A percentile compares a stretch with the other conserved stretches of the same genome.
Evolutionary conservation across 805 yeast genomes (phyloP).

Genomic region (Kodamaea sagamina): DNA sequence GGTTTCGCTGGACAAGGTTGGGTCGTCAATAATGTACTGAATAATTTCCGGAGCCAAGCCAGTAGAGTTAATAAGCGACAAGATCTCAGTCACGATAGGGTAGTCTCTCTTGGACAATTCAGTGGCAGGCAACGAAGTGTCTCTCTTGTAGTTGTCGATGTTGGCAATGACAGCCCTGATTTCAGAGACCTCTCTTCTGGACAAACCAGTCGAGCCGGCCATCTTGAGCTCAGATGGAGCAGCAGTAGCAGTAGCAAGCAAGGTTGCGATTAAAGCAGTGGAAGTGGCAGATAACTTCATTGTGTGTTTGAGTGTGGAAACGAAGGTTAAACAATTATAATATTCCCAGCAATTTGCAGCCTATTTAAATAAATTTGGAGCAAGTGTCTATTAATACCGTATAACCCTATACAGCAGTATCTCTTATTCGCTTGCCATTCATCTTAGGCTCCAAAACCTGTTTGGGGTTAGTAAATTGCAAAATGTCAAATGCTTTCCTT

Average conservation of each 20-base stretch:
- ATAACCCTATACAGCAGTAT: too few species aligned
- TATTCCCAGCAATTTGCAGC: too few species aligned
- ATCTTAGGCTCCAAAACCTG: too few species aligned
- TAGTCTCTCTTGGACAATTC: conserved; percentile 40
- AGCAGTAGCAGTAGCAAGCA: conserved; percentile 24
- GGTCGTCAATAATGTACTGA: conserved; percentile 33
- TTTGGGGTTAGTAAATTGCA: too few species aligned
- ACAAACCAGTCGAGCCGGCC: conserved; percentile 18
- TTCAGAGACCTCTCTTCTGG: conserved; percentile 22
- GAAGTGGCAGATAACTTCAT: conserved; percentile 17
- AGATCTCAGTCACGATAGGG: conserved; percentile 43
- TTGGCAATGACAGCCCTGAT: conserved; percentile 30
- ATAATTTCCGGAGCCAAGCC: conserved; percentile 39
- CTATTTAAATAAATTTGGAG: too few species aligned
- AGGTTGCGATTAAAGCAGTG: conserved; percentile 13
- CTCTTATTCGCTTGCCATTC: too few species aligned
- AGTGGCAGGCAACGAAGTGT: conserved; percentile 16
- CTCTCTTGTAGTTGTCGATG: conserved; percentile 37
- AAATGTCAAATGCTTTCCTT: too few species aligned
- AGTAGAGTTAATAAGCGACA: conserved; percentile 38
- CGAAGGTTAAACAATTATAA: too few species aligned
- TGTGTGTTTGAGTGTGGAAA: conserved; percentile 7
- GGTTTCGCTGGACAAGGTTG: conserved; percentile 32
- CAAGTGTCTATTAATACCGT: too few species aligned
- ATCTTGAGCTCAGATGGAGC: conserved; percentile 18